Percentiles rank a stretch among this genome's conserved stretches.
These are phyloP conservation scores for Trichosporon ovoides DNA, from an alignment of 1,284 basidiomycete genomes.

Conservation along the genomic window DNA sequence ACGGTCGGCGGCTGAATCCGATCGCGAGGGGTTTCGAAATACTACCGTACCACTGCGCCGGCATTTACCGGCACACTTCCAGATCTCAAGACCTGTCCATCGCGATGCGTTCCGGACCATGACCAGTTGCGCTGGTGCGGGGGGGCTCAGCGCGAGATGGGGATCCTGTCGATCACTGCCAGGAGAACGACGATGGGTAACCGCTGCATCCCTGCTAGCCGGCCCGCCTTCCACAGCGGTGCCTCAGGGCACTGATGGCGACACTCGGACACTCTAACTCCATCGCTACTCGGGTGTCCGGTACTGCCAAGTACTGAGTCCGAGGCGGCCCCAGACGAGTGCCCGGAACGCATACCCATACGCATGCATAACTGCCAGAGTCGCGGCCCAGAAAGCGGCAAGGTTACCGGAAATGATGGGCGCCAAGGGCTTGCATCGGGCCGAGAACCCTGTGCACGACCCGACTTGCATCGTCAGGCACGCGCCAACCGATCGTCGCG, in stretches of 20 bases:
- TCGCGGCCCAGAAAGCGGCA: neutral
- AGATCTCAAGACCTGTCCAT: neutral
- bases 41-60: too few relatives aligned
- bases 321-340: neutral
- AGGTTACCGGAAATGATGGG: too few relatives aligned
- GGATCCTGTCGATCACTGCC: neutral
- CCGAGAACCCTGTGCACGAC: neutral
- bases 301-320: neutral
- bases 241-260: neutral
- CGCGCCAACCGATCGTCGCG: conserved; percentile 1
- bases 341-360: neutral
- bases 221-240: neutral
- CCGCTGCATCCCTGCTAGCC: neutral
- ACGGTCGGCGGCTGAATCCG: neutral
- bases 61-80: neutral
- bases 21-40: neutral
- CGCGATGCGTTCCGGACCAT: neutral
- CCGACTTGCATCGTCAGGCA: neutral
- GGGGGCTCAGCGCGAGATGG: neutral
- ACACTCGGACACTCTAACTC: conserved; percentile 1
- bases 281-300: neutral
- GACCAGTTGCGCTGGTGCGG: neutral
- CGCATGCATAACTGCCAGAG: neutral
- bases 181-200: neutral
- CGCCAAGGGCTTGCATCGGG: neutral